Base-by-base conservation (phyloP, 768 basidiomycete genomes). In the Serpula lacrymans region DNA sequence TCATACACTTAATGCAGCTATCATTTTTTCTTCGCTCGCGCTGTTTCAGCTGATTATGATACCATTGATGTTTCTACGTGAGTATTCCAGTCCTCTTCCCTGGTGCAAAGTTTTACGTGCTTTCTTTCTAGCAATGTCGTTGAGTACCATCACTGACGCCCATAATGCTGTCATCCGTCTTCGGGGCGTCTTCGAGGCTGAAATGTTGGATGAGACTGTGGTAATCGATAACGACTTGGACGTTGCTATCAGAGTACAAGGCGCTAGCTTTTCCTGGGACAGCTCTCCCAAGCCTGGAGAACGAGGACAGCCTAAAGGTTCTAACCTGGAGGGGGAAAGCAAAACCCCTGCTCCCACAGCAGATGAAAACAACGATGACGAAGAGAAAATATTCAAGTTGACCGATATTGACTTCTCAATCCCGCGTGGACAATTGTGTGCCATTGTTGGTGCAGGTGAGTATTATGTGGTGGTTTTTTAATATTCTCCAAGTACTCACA, bases 191-290 rank as follows among this genome's bases (percentile, higher is more conserved):
- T 95, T 95, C 55, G 82, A 84, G 37, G 90, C 91, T 2, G 93
- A 97, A 57, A 66, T 79, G 5, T 67, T 88, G 6, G 70, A 75
- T 3, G 79, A 84, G 34, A 74, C 71, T 0, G 72, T 77, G 37
- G 52, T 67, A 4, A 63, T 80, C 12, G 80, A 92, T 51, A 59
- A 60, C 1, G 54, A 68, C 11, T 57, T 87, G 21, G 68, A 78
- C n/a, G 60, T 67, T 23, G 94, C 90, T 2, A 52, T 96, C 39
- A 71, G 74, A 41, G 75, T 89, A 32, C 67, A 76, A 34, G 70
- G 74, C 39, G 91, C 80, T 5, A 74, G 80, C 9, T 95, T 95
- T 64, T 80, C 80, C 1, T 97, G 94, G 94, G 93, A 96, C 51
- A 74, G 80, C 4, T 77, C 84, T 0, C 74, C n/a, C n/a, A n/a